phyloP scores from a whole-genome alignment of 2,329 filamentous ascomycete species.

The Mariannaea sp. region DNA sequence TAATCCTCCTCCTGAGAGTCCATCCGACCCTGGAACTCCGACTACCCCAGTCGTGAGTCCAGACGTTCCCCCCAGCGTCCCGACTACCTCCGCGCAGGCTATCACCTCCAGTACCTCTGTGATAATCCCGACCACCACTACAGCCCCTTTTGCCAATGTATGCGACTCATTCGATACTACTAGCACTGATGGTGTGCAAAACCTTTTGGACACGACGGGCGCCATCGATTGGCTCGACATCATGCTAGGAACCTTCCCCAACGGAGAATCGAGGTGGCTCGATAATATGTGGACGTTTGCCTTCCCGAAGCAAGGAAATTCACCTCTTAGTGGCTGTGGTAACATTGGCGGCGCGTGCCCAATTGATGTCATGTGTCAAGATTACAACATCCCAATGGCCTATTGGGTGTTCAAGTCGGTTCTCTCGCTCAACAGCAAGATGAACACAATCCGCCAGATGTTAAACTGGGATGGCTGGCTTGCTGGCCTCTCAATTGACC shows the following conservation, averaged over 20 bases:
- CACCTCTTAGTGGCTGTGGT: conserved; percentile 5
- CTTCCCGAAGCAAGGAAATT: conserved; percentile 4
- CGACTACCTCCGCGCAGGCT: no score
- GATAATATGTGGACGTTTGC: conserved; percentile 8
- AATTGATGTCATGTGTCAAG: conserved; percentile 2
- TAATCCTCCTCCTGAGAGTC: no score
- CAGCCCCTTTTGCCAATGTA: no score
- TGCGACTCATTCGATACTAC: not conserved
- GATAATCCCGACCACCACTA: no score
- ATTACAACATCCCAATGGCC: conserved; percentile 3
- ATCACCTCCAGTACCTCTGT: no score
- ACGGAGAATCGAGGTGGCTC: conserved; percentile 4
- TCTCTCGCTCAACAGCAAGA: conserved; percentile 4
- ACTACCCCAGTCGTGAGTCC: no score
- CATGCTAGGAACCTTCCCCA: conserved; percentile 3
- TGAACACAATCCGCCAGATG: conserved; percentile 5
- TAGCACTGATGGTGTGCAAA: conserved; percentile 5
- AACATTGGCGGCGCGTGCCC: conserved; percentile 5
- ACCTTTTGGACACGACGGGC: not conserved
- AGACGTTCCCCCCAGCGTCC: no score
- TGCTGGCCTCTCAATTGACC: conserved; percentile 5
- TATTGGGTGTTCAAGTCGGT: conserved; percentile 7
- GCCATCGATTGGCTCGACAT: conserved; percentile 2
- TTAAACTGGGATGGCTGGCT: conserved; percentile 8
- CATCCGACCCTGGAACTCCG: no score